Conservation (phyloP, 768 basidiomycete species). For the Favolaschia claudopus region DNA sequence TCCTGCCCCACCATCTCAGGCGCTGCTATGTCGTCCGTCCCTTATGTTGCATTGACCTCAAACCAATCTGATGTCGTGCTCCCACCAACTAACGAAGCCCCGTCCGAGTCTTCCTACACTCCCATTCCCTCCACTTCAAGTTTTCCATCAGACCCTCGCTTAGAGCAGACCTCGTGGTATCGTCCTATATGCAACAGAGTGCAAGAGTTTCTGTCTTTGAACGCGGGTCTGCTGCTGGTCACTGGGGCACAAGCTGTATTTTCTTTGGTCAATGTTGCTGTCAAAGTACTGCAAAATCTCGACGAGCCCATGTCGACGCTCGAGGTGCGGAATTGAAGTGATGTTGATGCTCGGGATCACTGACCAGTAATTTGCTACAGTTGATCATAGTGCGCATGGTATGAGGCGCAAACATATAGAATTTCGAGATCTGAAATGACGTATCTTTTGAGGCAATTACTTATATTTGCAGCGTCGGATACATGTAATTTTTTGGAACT, state of each 20-base stretch:
- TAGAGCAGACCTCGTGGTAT: no score
- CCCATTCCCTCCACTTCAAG: background rate
- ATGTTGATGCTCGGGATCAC: background rate
- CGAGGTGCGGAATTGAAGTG: slow-evolving; percentile 49
- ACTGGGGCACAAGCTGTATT: slow-evolving; percentile 65
- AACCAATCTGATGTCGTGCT: slow-evolving; percentile 21
- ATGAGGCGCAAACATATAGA: background rate
- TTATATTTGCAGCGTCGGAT: slow-evolving; percentile 55
- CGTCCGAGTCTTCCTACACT: background rate
- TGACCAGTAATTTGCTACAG: slow-evolving; percentile 35
- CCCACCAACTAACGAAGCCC: background rate
- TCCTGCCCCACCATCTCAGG: no score
- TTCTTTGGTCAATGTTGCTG: slow-evolving; percentile 65
- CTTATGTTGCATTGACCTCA: slow-evolving; percentile 20
- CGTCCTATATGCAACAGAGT: background rate
- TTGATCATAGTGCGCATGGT: slow-evolving; percentile 70
- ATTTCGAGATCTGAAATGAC: background rate
- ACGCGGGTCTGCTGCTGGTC: slow-evolving; percentile 69
- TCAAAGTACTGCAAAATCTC: slow-evolving; percentile 66
- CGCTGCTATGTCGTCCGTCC: no score
- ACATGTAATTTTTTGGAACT: slow-evolving; percentile 57
- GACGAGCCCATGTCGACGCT: slow-evolving; percentile 65
- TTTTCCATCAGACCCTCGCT: background rate
- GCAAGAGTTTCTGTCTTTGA: slow-evolving; percentile 34
- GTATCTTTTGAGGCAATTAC: slow-evolving; percentile 53